These are phyloP conservation scores for Jatropha podagrica DNA, from an alignment of 441 rosid species.

Conservation along the genomic window DNA sequence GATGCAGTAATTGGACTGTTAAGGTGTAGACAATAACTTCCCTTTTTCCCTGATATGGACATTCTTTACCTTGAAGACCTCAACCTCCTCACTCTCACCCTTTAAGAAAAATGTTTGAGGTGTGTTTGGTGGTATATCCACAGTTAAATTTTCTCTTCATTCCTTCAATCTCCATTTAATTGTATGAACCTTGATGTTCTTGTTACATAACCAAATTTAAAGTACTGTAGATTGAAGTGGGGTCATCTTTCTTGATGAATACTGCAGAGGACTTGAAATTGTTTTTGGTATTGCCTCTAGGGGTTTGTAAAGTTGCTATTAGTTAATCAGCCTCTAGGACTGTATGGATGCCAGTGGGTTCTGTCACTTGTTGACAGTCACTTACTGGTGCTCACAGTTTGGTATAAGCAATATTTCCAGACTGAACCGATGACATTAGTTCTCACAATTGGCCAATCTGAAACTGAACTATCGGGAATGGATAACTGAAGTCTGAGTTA, in stretches of 20 bases:
- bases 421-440: no score
- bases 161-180: no score
- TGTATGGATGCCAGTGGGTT: not conserved
- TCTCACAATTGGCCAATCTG: no score
- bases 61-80: not conserved
- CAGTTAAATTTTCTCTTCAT: no score
- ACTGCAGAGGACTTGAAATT: not conserved
- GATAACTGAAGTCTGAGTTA: no score
- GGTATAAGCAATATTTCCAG: not conserved
- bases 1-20: slow-evolving; percentile 87
- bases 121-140: not conserved
- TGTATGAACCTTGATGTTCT: not conserved
- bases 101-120: not conserved
- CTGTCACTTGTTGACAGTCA: not conserved
- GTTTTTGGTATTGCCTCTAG: not conserved
- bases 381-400: not conserved
- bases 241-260: not conserved
- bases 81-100: not conserved
- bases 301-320: not conserved
- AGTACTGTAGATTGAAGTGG: not conserved
- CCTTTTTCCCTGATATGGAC: not conserved
- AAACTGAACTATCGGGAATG: no score
- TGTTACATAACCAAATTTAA: not conserved
- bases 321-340: not conserved
- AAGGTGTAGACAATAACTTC: slow-evolving; percentile 45